phyloP scores from a whole-genome alignment of 225 moss, liverwort and hornwort species.

The Bryum argenteum region DNA sequence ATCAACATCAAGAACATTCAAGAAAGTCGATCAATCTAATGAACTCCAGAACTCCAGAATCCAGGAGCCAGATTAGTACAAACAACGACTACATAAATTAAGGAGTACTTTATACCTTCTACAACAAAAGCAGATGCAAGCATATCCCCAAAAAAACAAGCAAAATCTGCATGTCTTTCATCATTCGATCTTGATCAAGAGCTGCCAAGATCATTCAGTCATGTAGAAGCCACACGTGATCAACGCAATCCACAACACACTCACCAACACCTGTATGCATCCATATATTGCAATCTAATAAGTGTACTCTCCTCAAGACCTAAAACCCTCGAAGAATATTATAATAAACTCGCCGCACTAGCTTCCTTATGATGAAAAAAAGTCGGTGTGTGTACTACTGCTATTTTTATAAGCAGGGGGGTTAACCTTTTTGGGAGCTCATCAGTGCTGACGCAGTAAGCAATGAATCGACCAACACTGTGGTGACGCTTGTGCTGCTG shows the following conservation, averaged over 20 bases:
- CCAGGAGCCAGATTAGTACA: too few relatives aligned
- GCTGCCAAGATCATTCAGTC: conserved; percentile 21
- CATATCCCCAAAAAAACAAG: too few relatives aligned
- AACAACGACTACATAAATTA: too few relatives aligned
- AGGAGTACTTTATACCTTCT: too few relatives aligned
- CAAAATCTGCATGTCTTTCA: background rate
- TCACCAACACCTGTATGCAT: conserved; percentile 36
- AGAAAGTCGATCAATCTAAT: too few relatives aligned
- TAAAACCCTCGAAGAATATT: too few relatives aligned
- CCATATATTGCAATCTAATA: conserved; percentile 15
- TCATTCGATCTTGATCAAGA: background rate
- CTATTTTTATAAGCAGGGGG: conserved; percentile 11
- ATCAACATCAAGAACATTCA: too few relatives aligned
- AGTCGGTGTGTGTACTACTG: conserved; percentile 5
- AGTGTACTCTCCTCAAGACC: too few relatives aligned
- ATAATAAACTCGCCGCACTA: too few relatives aligned
- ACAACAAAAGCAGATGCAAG: too few relatives aligned
- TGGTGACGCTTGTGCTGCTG: conserved; percentile 43
- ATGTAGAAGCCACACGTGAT: conserved; percentile 50
- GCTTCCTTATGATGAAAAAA: background rate
- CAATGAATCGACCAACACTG: conserved; percentile 56
- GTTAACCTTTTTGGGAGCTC: conserved; percentile 52
- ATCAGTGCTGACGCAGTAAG: conserved; percentile 57
- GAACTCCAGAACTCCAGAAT: too few relatives aligned
- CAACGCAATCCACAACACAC: conserved; percentile 42